phyloP scores from a whole-genome alignment of 139 green algal species.

The Tetradesmus obliquus region DNA sequence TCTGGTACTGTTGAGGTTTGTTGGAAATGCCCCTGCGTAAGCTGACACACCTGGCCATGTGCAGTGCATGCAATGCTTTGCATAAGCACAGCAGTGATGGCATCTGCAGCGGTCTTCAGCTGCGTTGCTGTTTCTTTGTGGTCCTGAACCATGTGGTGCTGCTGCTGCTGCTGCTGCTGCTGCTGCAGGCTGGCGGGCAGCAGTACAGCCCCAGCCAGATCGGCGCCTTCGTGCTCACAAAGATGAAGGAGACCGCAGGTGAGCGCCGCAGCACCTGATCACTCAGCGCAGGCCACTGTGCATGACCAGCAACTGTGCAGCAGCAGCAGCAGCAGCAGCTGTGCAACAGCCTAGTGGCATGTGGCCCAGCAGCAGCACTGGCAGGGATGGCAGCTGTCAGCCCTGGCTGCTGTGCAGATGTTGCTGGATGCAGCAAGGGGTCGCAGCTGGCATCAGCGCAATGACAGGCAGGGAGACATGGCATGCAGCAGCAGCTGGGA shows the following conservation, averaged over 20 bases:
- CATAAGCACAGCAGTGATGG: neutral
- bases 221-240: slow-evolving; percentile 92
- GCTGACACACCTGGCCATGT: neutral
- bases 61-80: neutral
- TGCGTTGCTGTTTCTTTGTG: neutral
- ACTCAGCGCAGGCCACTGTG: neutral
- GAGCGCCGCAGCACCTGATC: neutral
- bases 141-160: neutral
- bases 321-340: neutral
- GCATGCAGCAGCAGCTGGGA: too few relatives aligned
- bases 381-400: too few relatives aligned
- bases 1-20: neutral
- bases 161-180: slow-evolving; percentile 10
- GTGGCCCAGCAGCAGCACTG: too few relatives aligned
- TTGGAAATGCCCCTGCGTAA: neutral
- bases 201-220: slow-evolving; percentile 96
- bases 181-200: slow-evolving; percentile 83
- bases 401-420: too few relatives aligned
- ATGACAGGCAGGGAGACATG: too few relatives aligned
- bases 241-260: slow-evolving; percentile 98
- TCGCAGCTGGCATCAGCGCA: too few relatives aligned
- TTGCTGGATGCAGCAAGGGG: too few relatives aligned
- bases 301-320: neutral
- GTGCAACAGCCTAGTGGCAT: too few relatives aligned
- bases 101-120: neutral